Base-by-base conservation (phyloP, 805 yeast species). In the Candida ficus region DNA sequence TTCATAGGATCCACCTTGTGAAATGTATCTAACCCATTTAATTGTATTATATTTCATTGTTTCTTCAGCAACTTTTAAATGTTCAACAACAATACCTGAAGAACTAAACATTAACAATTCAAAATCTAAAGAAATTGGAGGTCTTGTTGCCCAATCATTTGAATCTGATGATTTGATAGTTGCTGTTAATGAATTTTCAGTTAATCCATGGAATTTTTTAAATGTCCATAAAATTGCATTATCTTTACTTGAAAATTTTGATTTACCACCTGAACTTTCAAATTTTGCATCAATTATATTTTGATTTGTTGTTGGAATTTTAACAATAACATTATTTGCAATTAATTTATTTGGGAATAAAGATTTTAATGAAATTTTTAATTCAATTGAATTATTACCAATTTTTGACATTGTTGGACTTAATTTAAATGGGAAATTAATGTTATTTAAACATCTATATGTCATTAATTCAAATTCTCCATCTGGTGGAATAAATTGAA, bases 1-100 rank as follows among this genome's bases (percentile, higher is more conserved):
- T 46, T 90, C 96, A 52, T 86, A 89, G 7, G 83, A 75, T 0
- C 95, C 96, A 0, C 91, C 79, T 45, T 72, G 75, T 1, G 91
- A 72, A 13, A 75, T 58, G 58, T 91, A 91, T 51, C 85, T 77
- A 26, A 90, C 95, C 95, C 95, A 88, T 58, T 90, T 91, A 18
- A 85, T 78, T 0, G 95, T 79, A 21, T 73, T 66, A 62, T 87
- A 86, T 40, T 75, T 75, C 14, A 25, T 14, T 8, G 63, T 53
- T 59, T 71, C 64, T 64, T 90, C 71, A 45, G 57, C 66, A 5
- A 91, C 81, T 55, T 76, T 78, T 50, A 90, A 67, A 57, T 75
- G 83, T 45, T 83, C 73, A 29, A 90, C 91, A 14, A 75, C 73
- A 34, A 87, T 66, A 0, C 96, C 95, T 8, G 91, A 80, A 45